phyloP scores from a whole-genome alignment of 2,329 filamentous ascomycete species.

The Epichloe glyceriae region DNA sequence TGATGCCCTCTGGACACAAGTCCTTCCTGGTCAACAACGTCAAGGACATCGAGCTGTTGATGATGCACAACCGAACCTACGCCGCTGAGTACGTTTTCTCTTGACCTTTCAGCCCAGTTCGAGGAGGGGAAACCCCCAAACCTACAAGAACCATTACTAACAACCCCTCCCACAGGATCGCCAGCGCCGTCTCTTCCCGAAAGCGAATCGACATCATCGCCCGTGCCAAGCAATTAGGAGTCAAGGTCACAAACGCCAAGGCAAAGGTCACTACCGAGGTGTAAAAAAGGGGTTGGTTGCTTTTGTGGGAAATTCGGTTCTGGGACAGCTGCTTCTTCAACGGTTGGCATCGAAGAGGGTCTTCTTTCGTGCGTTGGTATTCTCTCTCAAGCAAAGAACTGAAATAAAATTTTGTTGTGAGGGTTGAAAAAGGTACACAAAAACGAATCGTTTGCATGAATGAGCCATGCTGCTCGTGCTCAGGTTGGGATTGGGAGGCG shows the following conservation, averaged over 20 bases:
- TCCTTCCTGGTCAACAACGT: conserved; percentile 98
- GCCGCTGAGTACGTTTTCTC: conserved; percentile 76
- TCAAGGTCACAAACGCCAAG: conserved; percentile 99
- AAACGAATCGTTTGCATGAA: background rate
- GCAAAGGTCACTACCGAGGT: conserved; percentile 96
- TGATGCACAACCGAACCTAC: conserved; percentile 99
- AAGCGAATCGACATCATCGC: conserved; percentile 98
- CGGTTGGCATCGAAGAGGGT: conserved; percentile 6
- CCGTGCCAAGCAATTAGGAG: conserved; percentile 93
- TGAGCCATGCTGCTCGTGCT: too few relatives aligned
- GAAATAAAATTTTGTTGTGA: background rate
- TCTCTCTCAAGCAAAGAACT: background rate
- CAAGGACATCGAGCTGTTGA: conserved; percentile 88
- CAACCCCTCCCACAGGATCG: conserved; percentile 54
- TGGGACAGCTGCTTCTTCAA: conserved; percentile 4
- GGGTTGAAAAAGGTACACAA: background rate
- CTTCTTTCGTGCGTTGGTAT: conserved; percentile 3
- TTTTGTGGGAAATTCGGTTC: conserved; percentile 2
- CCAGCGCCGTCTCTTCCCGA: conserved; percentile 92
- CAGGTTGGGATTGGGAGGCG: too few relatives aligned
- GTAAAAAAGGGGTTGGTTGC: conserved; percentile 29
- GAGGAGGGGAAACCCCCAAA: too few relatives aligned
- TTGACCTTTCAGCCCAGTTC: too few relatives aligned
- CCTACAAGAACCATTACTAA: background rate
- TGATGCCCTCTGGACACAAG: conserved; percentile 99